phyloP scores from a whole-genome alignment of 805 yeast species.

The Wickerhamomyces kurtzmanii region DNA sequence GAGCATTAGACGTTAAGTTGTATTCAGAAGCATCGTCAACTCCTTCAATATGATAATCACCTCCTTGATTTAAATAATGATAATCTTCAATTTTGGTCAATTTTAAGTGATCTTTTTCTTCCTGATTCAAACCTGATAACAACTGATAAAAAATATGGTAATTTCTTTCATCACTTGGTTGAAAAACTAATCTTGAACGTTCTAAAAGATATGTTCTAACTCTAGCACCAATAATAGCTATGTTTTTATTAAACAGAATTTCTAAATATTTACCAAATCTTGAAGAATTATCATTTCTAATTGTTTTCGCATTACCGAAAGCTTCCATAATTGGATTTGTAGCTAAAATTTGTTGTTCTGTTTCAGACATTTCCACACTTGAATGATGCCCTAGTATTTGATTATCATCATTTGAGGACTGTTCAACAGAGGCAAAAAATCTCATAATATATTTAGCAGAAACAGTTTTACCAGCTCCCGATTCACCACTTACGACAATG shows the following conservation, averaged over 20 bases:
- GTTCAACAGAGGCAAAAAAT: constrained; percentile 91
- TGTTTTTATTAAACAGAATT: constrained; percentile 67
- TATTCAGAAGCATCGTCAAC: constrained; percentile 82
- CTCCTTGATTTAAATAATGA: constrained; percentile 85
- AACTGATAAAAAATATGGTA: constrained; percentile 93
- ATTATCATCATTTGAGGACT: constrained; percentile 20
- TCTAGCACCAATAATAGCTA: constrained; percentile 87
- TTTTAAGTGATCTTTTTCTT: constrained; percentile 45
- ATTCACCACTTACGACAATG: constrained; percentile 93
- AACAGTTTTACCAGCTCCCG: constrained; percentile 98
- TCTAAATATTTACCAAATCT: constrained; percentile 96
- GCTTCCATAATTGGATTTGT: constrained; percentile 98
- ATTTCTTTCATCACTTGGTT: constrained; percentile 84
- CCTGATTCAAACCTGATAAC: constrained; percentile 54
- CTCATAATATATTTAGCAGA: constrained; percentile 97
- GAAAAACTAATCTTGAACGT: constrained; percentile 90
- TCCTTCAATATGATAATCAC: constrained; percentile 57
- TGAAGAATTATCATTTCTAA: constrained; percentile 95
- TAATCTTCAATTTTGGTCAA: constrained; percentile 60
- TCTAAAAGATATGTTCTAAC: constrained; percentile 89
- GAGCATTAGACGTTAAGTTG: constrained; percentile 63
- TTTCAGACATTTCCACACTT: constrained; percentile 76
- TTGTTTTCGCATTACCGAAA: constrained; percentile 96
- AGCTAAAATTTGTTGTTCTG: constrained; percentile 90
- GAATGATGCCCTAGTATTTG: constrained; percentile 25